Base-by-base conservation (phyloP, 2,329 filamentous ascomycete species). In the Nectriaceae sp. region DNA sequence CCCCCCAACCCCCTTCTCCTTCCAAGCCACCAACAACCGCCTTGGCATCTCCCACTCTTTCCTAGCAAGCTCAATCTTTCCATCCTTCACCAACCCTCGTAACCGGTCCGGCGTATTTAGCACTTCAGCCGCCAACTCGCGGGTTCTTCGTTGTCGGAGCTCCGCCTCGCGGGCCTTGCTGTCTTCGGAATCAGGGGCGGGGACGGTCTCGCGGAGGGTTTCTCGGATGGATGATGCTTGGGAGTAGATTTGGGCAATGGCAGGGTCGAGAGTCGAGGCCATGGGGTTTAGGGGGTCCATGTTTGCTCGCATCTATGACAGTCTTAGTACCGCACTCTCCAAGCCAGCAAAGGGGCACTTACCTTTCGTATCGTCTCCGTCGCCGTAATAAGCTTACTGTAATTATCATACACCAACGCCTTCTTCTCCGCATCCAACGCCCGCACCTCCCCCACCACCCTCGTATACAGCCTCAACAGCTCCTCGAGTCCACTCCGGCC, bases 321-420 rank as follows among this genome's bases (percentile, higher is more conserved):
- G 22, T 52, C n/a, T n/a, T n/a, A n/a, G n/a, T n/a, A n/a, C n/a
- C n/a, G n/a, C n/a, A n/a, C n/a, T n/a, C n/a, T n/a, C n/a, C n/a
- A n/a, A n/a, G n/a, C n/a, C n/a, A n/a, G n/a, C n/a, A n/a, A n/a
- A n/a, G n/a, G n/a, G n/a, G n/a, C n/a, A 16, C 41, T 8, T 59
- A 83, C 82, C 73, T 89, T 90, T 42, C 89, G 82, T 63, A 99
- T 99, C 3, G 93, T 97, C 70, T 96, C 93, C 11, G 95, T 97
- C 1, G 94, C 94, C n/a, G 87, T 83, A 57, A 99, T 97, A 57
- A 99, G 74, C 72, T 97, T 97, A 59, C 88, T 94, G 70, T 97
- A 99, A 67, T 99, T 99, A 68, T 99, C 93, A 69, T 99, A 99
- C 4, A 99, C 94, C 53, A 99, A 74, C 2, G 93, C 92, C 73